Conservation (phyloP, 2,329 filamentous ascomycete genomes). For the Ceratocystis smalleyi region DNA sequence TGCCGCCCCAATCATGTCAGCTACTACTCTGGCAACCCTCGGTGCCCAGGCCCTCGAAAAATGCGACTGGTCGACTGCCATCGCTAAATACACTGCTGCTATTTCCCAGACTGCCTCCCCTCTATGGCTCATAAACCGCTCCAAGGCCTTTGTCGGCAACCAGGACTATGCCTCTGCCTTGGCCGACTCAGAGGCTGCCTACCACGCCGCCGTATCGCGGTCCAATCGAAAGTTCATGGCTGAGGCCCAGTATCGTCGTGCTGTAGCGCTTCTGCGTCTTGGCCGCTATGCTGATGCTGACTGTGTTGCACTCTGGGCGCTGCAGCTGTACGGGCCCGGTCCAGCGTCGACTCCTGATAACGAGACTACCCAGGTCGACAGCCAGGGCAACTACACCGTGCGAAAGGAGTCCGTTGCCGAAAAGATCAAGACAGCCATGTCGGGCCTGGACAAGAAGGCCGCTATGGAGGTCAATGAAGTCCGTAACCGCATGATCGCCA, state of each 20-base stretch:
- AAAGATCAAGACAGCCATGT: constrained; percentile 23
- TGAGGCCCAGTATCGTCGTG: constrained; percentile 68
- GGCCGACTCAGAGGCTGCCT: constrained; percentile 51
- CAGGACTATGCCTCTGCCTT: constrained; percentile 48
- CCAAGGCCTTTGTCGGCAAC: constrained; percentile 58
- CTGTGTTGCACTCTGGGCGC: constrained; percentile 48
- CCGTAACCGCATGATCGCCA: constrained; percentile 6
- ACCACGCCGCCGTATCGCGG: constrained; percentile 47
- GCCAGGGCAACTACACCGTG: constrained; percentile 33
- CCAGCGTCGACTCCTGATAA: constrained; percentile 10
- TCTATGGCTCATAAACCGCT: constrained; percentile 66
- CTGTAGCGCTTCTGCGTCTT: constrained; percentile 55
- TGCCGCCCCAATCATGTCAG: constrained; percentile 30
- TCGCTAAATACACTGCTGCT: constrained; percentile 52
- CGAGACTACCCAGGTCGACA: constrained; percentile 24
- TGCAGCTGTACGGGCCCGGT: constrained; percentile 28
- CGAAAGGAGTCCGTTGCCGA: constrained; percentile 23
- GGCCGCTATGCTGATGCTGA: constrained; percentile 60
- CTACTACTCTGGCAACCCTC: constrained; percentile 34
- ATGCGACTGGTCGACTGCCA: constrained; percentile 50
- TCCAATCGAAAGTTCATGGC: constrained; percentile 61
- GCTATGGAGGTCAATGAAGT: constrained; percentile 21
- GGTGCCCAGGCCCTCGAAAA: constrained; percentile 51
- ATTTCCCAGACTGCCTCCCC: constrained; percentile 52
- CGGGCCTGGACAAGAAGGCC: constrained; percentile 17